A percentile compares a stretch with the other conserved stretches of the same genome.
These are phyloP conservation scores for Suhomyces pyralidae DNA, from an alignment of 805 yeast genomes.

Conservation along the genomic window DNA sequence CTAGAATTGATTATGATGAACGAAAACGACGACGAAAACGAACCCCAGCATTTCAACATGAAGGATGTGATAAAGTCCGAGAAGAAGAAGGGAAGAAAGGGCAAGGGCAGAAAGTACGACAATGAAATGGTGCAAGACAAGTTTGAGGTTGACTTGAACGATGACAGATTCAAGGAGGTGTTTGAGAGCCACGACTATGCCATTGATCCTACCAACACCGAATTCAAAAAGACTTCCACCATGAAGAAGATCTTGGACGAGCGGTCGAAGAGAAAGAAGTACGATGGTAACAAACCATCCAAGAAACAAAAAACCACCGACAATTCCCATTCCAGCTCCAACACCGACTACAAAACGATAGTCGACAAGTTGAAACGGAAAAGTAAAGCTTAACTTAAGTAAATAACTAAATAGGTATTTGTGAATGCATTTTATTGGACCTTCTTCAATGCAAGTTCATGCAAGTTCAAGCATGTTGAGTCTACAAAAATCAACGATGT, in stretches of 20 bases:
- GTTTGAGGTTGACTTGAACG: conserved; percentile 70
- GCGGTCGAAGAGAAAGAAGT: conserved; percentile 51
- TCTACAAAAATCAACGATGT: too few species aligned
- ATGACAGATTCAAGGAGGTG: conserved; percentile 80
- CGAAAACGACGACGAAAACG: conserved; percentile 38
- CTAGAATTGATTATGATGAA: conserved; percentile 73
- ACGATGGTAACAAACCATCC: conserved; percentile 5
- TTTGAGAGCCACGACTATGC: conserved; percentile 88
- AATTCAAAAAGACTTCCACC: conserved; percentile 80
- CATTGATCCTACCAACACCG: conserved; percentile 91
- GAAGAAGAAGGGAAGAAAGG: conserved; percentile 54
- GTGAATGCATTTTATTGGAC: background rate
- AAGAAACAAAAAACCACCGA: conserved; percentile 12
- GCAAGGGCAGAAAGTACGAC: conserved; percentile 48
- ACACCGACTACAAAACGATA: conserved; percentile 24
- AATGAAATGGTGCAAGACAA: conserved; percentile 45
- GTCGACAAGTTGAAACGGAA: conserved; percentile 52
- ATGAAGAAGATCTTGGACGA: conserved; percentile 82
- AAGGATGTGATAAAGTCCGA: conserved; percentile 74
- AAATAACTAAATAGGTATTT: background rate
- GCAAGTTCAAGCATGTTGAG: background rate
- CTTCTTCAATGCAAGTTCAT: background rate
- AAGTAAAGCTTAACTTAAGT: conserved; percentile 23
- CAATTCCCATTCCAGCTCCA: conserved; percentile 6
- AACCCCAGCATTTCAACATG: conserved; percentile 68